Percentiles rank a stretch among this genome's conserved stretches.
Conservation (phyloP, 2,329 filamentous ascomycete species). For the Colletotrichum tamarilloi region DNA sequence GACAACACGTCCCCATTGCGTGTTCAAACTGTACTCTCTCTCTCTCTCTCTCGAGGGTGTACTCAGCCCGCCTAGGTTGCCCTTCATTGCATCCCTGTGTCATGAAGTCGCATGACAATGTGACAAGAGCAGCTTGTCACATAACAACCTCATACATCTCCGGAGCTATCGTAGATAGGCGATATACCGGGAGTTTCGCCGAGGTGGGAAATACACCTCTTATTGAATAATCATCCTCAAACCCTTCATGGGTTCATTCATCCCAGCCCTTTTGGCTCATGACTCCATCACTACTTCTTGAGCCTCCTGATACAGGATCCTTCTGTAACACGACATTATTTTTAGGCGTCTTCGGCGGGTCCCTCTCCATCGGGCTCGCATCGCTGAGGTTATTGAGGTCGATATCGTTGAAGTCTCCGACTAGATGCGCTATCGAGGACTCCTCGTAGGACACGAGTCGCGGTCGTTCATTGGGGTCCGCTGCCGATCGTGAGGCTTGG, state of each 20-base stretch:
- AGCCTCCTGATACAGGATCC: background rate
- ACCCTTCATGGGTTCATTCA: background rate
- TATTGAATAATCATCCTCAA: background rate
- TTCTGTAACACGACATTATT: background rate
- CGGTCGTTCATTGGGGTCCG: background rate
- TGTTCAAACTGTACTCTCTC: background rate
- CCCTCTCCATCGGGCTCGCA: background rate
- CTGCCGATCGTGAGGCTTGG: background rate
- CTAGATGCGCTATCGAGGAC: slow-evolving; percentile 25
- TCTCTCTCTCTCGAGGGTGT: background rate
- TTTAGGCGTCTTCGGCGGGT: background rate
- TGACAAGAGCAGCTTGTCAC: background rate
- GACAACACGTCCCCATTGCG: background rate
- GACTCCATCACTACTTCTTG: background rate
- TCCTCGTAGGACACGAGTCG: slow-evolving; percentile 3
- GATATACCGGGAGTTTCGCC: background rate
- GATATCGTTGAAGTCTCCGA: slow-evolving; percentile 18
- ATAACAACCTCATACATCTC: too few species aligned
- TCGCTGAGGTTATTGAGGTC: slow-evolving; percentile 13
- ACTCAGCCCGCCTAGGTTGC: background rate
- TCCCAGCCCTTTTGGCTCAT: background rate
- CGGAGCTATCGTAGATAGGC: too few species aligned
- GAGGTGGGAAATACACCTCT: background rate
- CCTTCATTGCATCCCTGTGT: background rate
- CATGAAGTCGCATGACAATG: background rate